Base-by-base conservation (phyloP, 2,329 filamentous ascomycete species). In the Metarhizium sp. region DNA sequence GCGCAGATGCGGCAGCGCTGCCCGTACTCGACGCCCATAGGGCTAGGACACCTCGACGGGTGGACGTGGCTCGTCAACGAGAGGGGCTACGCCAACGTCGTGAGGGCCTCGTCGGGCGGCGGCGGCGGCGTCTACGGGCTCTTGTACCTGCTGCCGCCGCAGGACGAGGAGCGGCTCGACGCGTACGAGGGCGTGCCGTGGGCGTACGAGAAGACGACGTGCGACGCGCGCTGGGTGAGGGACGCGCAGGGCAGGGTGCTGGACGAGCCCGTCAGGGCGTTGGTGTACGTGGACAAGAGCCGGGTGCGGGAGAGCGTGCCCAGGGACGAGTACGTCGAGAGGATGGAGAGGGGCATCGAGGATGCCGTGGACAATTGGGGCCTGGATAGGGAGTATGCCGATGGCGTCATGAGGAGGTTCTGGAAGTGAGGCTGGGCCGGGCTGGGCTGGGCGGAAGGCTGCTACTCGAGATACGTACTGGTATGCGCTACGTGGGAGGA, bases 41-140 rank as follows among this genome's bases (percentile, higher is more conserved):
- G 82, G 47, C 71, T 87, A 52, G 86, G 76, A 3, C 69, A 78
- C 20, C 74, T 90, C 3, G 64, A 67, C 1, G 71, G 73, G 45
- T 86, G 82, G 74, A 71, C 67, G 48, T 90, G 84, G 84, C 74
- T 86, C 53, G 88, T 90, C 71, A 86, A 84, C 64, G 68, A 73
- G 49, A 76, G 85, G 2, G 85, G 85, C 14, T 88, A 84, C 65
- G 86, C 86, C 43, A 90, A 88, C 64, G 72, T 89, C n/a, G 76
- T 83, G 30, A 46, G 13, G 43, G n/a, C 8, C 4, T 3, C 43
- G 7, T 36, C 34, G 34, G 34, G 40, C 34, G 11, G 59, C 59
- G 3, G 62, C 70, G 75, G 78, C 54, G 75, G 78, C 54, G 78
- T 84, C 40, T 83, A 79, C 66, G 82, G 82, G 4, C 66, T 85